Evolutionary conservation across 441 rosid species (phyloP).

Genomic region (Euphorbia neoarborescens): DNA sequence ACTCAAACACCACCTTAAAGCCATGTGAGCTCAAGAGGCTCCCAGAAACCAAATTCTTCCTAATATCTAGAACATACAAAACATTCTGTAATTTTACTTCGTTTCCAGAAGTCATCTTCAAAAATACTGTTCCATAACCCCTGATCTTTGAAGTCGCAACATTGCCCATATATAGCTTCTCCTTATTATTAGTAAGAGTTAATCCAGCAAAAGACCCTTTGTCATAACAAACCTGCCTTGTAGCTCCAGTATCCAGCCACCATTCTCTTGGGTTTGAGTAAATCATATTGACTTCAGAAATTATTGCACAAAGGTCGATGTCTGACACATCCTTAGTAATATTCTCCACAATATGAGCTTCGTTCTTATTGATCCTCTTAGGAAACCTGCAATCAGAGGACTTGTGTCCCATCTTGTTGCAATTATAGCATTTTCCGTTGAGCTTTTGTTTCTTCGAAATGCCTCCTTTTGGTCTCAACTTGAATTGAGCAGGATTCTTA

Average conservation of each 20-base stretch:
- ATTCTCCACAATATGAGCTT: neutral
- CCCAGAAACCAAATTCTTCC: too few species aligned
- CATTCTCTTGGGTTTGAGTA: neutral
- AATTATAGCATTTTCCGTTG: neutral
- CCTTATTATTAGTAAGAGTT: too few species aligned
- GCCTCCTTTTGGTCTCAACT: neutral
- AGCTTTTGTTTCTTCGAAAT: neutral
- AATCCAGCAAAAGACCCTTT: too few species aligned
- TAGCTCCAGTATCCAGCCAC: neutral
- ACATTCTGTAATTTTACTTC: too few species aligned
- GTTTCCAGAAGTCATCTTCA: too few species aligned
- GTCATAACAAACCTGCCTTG: too few species aligned
- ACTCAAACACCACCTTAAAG: too few species aligned
- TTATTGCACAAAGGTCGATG: neutral
- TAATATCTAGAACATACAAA: too few species aligned
- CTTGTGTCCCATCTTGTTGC: neutral
- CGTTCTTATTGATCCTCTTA: neutral
- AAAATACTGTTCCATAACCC: too few species aligned
- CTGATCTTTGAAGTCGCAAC: too few species aligned
- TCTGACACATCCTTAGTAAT: neutral
- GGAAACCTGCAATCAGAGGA: neutral
- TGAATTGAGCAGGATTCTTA: neutral
- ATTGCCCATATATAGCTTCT: too few species aligned
- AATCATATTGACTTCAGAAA: neutral
- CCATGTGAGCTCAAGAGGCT: too few species aligned